phyloP scores from a whole-genome alignment of 2,329 filamentous ascomycete genomes.

The Penicillium expansum region DNA sequence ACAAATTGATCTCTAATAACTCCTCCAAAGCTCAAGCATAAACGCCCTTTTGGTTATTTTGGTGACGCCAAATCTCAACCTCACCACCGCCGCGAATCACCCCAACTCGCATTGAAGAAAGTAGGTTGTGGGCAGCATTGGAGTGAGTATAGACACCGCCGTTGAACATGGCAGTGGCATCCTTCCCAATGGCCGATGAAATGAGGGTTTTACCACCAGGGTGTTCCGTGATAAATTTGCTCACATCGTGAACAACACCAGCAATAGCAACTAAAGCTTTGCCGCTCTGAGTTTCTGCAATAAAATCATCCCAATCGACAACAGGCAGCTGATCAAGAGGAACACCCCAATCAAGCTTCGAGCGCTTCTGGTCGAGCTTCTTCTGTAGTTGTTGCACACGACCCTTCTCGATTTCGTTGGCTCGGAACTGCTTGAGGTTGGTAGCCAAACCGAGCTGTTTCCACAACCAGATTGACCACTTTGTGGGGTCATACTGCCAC shows the following conservation, averaged over 20 bases:
- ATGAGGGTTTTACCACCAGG: conserved; percentile 87
- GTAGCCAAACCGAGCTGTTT: conserved; percentile 81
- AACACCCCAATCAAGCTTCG: conserved; percentile 78
- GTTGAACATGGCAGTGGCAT: conserved; percentile 87
- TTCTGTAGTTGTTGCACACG: conserved; percentile 85
- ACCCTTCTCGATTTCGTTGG: conserved; percentile 91
- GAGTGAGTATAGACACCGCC: conserved; percentile 86
- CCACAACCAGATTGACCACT: conserved; percentile 74
- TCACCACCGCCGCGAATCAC: conserved; percentile 83
- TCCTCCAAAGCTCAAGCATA: not conserved
- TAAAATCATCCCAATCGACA: conserved; percentile 81
- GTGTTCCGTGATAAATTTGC: conserved; percentile 80
- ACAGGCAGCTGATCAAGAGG: conserved; percentile 82
- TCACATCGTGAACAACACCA: conserved; percentile 81
- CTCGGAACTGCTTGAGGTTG: conserved; percentile 85
- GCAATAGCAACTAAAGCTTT: conserved; percentile 74
- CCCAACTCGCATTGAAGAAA: conserved; percentile 83
- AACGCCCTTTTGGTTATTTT: conserved; percentile 69
- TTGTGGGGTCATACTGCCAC: conserved; percentile 84
- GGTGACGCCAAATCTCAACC: conserved; percentile 80
- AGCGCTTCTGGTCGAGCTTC: conserved; percentile 85
- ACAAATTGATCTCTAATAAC: not conserved
- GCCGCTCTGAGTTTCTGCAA: conserved; percentile 72
- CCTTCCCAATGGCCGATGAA: conserved; percentile 76
- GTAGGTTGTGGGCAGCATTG: conserved; percentile 83